Evolutionary conservation across 306 rosid genomes (phyloP).

Genomic region (Glycyrrhiza uralensis): DNA sequence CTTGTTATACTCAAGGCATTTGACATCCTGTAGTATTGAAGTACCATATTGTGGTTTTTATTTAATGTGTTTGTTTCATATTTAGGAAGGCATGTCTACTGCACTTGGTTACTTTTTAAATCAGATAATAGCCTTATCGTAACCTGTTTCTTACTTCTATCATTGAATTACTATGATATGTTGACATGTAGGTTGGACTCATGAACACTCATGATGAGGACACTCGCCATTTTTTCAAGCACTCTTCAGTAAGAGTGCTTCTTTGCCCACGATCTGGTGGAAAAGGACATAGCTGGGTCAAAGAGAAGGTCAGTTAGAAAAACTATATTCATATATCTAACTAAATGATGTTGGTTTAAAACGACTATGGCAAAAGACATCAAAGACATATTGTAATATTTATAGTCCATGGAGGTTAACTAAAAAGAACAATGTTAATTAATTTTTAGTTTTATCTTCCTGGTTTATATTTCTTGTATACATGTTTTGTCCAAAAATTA

Average conservation of each 20-base stretch:
- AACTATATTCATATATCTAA: neutral
- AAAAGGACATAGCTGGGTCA: slow-evolving; percentile 69
- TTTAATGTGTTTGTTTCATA: neutral
- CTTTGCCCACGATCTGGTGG: slow-evolving; percentile 78
- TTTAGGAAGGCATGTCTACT: neutral
- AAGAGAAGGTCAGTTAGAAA: slow-evolving; percentile 47
- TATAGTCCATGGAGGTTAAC: neutral
- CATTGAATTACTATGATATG: slow-evolving; percentile 15
- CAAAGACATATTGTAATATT: neutral
- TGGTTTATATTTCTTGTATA: too few species aligned
- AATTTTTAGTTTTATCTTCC: too few species aligned
- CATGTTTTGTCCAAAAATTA: too few species aligned
- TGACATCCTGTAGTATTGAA: neutral
- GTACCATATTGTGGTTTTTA: slow-evolving; percentile 3
- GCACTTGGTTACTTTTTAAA: slow-evolving; percentile 7
- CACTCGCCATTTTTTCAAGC: slow-evolving; percentile 74
- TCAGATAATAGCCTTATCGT: slow-evolving; percentile 2
- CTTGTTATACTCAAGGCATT: neutral
- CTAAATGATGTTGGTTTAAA: neutral
- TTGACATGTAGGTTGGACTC: slow-evolving; percentile 57
- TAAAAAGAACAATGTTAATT: neutral
- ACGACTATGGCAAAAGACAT: neutral
- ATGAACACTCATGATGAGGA: slow-evolving; percentile 80
- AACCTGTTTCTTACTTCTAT: neutral
- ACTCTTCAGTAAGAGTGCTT: slow-evolving; percentile 76